phyloP scores from a whole-genome alignment of 148 eudicot species.

The Bassia scoparia region DNA sequence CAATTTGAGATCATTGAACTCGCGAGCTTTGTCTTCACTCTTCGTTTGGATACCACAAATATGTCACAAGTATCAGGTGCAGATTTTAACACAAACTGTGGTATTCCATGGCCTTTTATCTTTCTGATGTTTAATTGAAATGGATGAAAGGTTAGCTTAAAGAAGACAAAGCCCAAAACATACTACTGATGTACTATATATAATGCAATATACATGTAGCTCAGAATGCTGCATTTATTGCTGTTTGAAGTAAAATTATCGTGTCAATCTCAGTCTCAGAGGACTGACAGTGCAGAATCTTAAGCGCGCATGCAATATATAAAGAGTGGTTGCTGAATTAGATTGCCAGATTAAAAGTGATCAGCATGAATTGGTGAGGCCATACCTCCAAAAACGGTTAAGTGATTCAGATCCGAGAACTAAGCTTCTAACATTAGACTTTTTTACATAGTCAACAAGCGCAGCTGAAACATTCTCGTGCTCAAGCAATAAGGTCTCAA shows the following conservation, averaged over 20 bases:
- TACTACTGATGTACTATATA: too few relatives aligned
- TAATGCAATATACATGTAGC: background rate
- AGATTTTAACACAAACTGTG: constrained; percentile 50
- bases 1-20: constrained; percentile 39
- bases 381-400: constrained; percentile 49
- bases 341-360: too few relatives aligned
- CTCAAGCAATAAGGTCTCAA: constrained; percentile 68
- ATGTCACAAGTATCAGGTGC: constrained; percentile 59
- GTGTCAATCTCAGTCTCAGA: too few relatives aligned
- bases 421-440: constrained; percentile 46
- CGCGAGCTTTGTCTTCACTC: constrained; percentile 46
- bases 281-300: too few relatives aligned
- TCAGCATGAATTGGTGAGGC: background rate
- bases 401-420: constrained; percentile 68
- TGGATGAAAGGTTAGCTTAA: background rate
- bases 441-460: constrained; percentile 44
- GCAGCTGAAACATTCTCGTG: constrained; percentile 53
- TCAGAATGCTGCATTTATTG: background rate
- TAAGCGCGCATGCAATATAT: too few relatives aligned
- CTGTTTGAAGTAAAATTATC: background rate
- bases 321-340: too few relatives aligned
- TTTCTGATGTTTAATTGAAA: constrained; percentile 42
- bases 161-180: background rate
- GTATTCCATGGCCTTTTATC: constrained; percentile 49
- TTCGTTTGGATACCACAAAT: constrained; percentile 53